Base-by-base conservation (phyloP, 345 rosid genomes). In the Gossypium mustelinum region DNA sequence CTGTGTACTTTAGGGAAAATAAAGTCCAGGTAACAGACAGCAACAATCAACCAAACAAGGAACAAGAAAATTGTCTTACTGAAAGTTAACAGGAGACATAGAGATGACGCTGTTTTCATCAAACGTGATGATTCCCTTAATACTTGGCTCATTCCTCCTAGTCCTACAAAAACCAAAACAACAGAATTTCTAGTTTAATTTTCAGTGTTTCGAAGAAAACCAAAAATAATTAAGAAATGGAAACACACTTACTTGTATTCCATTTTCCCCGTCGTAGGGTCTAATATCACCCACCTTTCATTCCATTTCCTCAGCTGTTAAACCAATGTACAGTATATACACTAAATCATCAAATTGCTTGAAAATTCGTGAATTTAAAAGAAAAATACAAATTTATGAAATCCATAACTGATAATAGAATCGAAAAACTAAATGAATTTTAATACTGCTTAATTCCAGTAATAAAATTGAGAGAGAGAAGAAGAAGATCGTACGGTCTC, bases 261-360 rank as follows among this genome's bases (percentile, higher is more conserved):
- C 97, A 93, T 93, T 82, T 87, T 92, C 70, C 98, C 97, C 1
- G 95, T 96, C 2, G 98, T 96, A 11, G 99, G 99, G 78, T 96
- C 98, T 65, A 96, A 88, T 72, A 89, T 93, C 44, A 92, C 92
- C 99, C 99, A 96, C 45, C 99, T 78, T 75, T 93, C 99, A 14
- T 96, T 96, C 99, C 99, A 96, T 84, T 96, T 96, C 79, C 93
- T 87, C 84, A 93, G 81, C 99, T 92, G 75, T n/a, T 63, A 77
- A 78, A 57, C 59, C 6, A 73, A 17, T 48, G 39, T 11, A 64
- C 62, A 79, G 16, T 24, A 68, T 41, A 62, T 22, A 51, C 11
- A 51, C 8, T 75, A 29, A 73, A 41, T 71, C 2, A 7, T 29
- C 74, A 71, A 56, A 55, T 71, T 41, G 29, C 24, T 52, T 68